A percentile compares a stretch with the other conserved stretches of the same genome.
phyloP scores from a whole-genome alignment of 2,329 filamentous ascomycete genomes.

The Cladosporium austrohemisphaericum region DNA sequence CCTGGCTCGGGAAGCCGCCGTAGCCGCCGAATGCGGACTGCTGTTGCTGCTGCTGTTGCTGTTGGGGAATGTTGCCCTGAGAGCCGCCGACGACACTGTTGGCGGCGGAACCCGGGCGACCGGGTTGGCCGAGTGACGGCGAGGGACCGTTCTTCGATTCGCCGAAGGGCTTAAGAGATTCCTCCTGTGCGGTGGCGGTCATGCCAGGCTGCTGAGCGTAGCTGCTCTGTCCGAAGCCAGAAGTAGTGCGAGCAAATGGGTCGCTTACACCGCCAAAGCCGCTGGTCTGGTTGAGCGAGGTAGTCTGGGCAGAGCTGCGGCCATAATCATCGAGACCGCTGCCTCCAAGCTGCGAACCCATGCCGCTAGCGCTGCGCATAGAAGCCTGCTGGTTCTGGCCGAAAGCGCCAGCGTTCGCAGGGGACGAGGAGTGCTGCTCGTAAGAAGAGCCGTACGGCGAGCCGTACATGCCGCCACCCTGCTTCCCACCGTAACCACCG shows the following conservation, averaged over 20 bases:
- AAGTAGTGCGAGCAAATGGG: slow-evolving; percentile 56
- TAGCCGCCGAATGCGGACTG: slow-evolving; percentile 57
- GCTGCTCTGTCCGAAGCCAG: slow-evolving; percentile 51
- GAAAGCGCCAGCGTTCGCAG: slow-evolving; percentile 56
- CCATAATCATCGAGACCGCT: slow-evolving; percentile 58
- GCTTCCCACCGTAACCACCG: slow-evolving; percentile 34
- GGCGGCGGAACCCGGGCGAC: slow-evolving; percentile 60
- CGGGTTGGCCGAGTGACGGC: slow-evolving; percentile 57
- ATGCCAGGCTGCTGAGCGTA: slow-evolving; percentile 44
- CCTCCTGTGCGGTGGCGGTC: slow-evolving; percentile 39
- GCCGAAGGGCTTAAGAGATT: slow-evolving; percentile 55
- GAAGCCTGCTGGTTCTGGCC: slow-evolving; percentile 38
- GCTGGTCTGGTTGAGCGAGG: slow-evolving; percentile 51
- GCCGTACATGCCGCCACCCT: slow-evolving; percentile 57
- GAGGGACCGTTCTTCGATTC: slow-evolving; percentile 54
- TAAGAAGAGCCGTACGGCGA: slow-evolving; percentile 58
- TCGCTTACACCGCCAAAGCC: slow-evolving; percentile 55
- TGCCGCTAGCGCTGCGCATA: slow-evolving; percentile 44
- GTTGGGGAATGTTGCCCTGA: slow-evolving; percentile 31
- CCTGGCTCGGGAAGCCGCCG: slow-evolving; percentile 46
- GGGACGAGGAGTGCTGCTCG: slow-evolving; percentile 61
- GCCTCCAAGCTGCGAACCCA: slow-evolving; percentile 34
- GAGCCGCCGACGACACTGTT: slow-evolving; percentile 53
- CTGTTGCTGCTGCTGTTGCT: slow-evolving; percentile 54
- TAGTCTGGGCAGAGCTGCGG: slow-evolving; percentile 50